A percentile compares a stretch with the other conserved stretches of the same genome.
These are phyloP conservation scores for Trichocladium uniseriatum DNA, from an alignment of 495 filamentous ascomycete species.

Conservation along the genomic window DNA sequence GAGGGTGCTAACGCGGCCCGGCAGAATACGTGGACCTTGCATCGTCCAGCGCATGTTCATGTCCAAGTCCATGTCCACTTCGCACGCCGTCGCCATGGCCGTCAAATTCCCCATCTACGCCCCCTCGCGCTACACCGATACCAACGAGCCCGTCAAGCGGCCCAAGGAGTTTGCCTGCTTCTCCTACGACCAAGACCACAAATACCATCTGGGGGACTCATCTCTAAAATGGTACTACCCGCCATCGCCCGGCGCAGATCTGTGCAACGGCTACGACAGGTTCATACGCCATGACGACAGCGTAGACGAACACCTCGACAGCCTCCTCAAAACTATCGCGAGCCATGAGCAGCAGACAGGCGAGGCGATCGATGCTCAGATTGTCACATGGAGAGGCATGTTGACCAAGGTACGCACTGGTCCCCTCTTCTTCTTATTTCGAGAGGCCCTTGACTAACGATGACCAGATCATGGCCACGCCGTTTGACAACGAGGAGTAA, in stretches of 20 bases:
- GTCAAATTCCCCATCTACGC: conserved; percentile 53
- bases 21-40: not conserved
- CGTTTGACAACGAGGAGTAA: conserved; percentile 76
- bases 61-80: too few relatives aligned
- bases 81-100: conserved; percentile 20
- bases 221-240: conserved; percentile 85
- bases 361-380: conserved; percentile 59
- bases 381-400: conserved; percentile 96
- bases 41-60: not conserved
- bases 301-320: conserved; percentile 79
- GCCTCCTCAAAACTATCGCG: conserved; percentile 66
- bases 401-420: conserved; percentile 72
- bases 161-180: conserved; percentile 84
- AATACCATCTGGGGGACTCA: conserved; percentile 64
- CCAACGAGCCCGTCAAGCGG: conserved; percentile 53
- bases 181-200: conserved; percentile 76
- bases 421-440: not conserved
- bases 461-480: conserved; percentile 70
- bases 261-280: conserved; percentile 70
- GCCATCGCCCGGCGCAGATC: conserved; percentile 56
- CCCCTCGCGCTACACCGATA: conserved; percentile 48
- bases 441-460: not conserved
- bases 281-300: conserved; percentile 78
- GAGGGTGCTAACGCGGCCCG: conserved; percentile 1
- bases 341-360: conserved; percentile 58